Percentiles rank a stretch among this genome's conserved stretches.
These are phyloP conservation scores for Leccinum sublutescens DNA, from an alignment of 768 basidiomycete genomes.

Conservation along the genomic window DNA sequence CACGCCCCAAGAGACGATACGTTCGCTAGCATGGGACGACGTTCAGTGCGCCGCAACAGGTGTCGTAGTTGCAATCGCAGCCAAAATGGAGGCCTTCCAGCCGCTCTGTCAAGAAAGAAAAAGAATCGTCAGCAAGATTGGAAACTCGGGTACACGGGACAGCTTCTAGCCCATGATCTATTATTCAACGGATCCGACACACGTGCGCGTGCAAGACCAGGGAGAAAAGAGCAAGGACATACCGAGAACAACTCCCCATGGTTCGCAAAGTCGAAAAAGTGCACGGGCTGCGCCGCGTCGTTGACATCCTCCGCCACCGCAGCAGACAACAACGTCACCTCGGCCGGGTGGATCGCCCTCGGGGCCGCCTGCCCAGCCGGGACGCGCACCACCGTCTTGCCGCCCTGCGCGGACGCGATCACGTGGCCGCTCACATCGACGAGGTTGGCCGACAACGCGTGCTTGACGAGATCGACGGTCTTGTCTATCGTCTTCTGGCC, in stretches of 20 bases:
- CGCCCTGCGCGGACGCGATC: constrained; percentile 21
- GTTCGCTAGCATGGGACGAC: too few species aligned
- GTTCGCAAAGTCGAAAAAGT: constrained; percentile 24
- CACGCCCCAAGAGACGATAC: background rate
- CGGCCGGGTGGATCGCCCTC: constrained; percentile 19
- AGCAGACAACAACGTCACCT: constrained; percentile 20
- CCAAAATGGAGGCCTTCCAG: background rate
- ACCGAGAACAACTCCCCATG: constrained; percentile 23
- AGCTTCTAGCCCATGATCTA: too few species aligned
- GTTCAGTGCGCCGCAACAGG: background rate
- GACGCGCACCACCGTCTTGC: background rate
- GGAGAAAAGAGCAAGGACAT: background rate
- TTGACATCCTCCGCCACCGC: constrained; percentile 22
- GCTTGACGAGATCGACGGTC: constrained; percentile 11
- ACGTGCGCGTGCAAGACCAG: background rate
- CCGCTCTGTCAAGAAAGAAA: background rate
- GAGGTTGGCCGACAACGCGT: constrained; percentile 17
- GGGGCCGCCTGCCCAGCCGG: constrained; percentile 2
- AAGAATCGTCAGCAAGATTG: background rate
- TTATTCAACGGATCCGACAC: background rate
- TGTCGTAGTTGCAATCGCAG: background rate
- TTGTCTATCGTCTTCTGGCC: constrained; percentile 8
- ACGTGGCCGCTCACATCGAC: constrained; percentile 12
- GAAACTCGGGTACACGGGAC: background rate
- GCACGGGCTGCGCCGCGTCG: constrained; percentile 15